Base-by-base conservation (phyloP, 257 asterid genomes). In the Solanum corneliomulleri region DNA sequence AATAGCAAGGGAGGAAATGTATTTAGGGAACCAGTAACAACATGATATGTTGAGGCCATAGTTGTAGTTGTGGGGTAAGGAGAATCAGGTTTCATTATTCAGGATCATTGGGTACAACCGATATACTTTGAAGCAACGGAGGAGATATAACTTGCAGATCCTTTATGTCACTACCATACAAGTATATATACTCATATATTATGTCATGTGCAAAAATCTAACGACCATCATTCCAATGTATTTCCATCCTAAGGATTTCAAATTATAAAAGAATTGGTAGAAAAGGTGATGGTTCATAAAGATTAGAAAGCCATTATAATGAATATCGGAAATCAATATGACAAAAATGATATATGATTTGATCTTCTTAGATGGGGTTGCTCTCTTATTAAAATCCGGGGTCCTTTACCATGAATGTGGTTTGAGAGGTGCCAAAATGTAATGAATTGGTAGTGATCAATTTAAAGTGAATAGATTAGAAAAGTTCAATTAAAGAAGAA, bases 111-210 rank as follows among this genome's bases (percentile, higher is more conserved):
- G 89, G 90, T 27, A 86, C 5, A 42, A 35, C 45, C n/a, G 86
- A 35, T 20, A 87, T 69, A 78, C 56, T 60, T 60, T 69, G 87
- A 71, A 49, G 76, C 42, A 78, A 76, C 66, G 90, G 70, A 14
- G 85, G 7, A 49, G 89, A 33, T 69, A 83, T 69, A 69, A 90
- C 90, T 21, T 84, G 85, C 80, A 90, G 56, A 69, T 84, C 92
- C 62, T 52, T 52, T 16, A 2, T 52, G 23, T 52, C 23, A 16
- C 62, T 0, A 16, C 9, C 62, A 52, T 16, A 16, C 0, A 52
- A 16, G 62, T 52, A 52, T 16, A 6, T 52, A 52, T 52, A 16
- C 58, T 49, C 23, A 52, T 52, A 52, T 52, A 16, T 15, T 16
- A 16, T 52, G 23, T 16, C 23, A 52, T 0, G 9, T 52, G 62